Evolutionary conservation across 345 rosid genomes (phyloP).

Genomic region (Ailanthus altissimus): DNA sequence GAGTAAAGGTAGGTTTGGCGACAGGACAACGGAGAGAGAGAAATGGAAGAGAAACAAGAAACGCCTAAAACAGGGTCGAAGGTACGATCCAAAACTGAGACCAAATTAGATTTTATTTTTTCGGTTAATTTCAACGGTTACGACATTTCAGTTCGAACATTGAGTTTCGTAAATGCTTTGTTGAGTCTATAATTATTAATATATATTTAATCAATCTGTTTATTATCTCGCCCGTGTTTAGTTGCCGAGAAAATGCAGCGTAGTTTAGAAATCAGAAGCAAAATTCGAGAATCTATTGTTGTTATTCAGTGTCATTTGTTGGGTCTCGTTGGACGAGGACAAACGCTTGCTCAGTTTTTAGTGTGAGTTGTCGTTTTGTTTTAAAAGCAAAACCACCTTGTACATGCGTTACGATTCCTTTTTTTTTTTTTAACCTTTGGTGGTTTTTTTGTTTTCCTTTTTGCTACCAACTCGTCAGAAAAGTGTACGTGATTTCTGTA

Average conservation of each 20-base stretch:
- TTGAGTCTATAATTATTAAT: neutral
- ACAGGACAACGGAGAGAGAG: neutral
- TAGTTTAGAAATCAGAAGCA: neutral
- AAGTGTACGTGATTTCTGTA: neutral
- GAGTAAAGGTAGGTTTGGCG: neutral
- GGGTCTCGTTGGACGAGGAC: neutral
- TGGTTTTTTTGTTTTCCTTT: neutral
- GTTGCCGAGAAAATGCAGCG: neutral
- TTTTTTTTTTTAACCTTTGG: neutral
- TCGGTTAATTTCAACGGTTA: neutral
- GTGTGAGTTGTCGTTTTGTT: neutral
- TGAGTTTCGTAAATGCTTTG: neutral
- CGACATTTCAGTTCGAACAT: neutral
- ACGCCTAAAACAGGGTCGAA: constrained; percentile 19
- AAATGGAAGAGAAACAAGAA: constrained; percentile 2
- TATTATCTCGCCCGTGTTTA: neutral
- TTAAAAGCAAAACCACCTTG: neutral
- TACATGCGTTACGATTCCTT: neutral
- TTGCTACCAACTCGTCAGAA: neutral
- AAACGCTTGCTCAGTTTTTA: constrained; percentile 1
- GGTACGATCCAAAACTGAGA: constrained; percentile 3
- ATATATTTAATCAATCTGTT: neutral
- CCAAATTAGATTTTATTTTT: neutral
- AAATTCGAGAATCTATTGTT: neutral
- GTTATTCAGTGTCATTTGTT: neutral